Conservation (phyloP, 2,329 filamentous ascomycete genomes). For the Rugonectria rugulosa region DNA sequence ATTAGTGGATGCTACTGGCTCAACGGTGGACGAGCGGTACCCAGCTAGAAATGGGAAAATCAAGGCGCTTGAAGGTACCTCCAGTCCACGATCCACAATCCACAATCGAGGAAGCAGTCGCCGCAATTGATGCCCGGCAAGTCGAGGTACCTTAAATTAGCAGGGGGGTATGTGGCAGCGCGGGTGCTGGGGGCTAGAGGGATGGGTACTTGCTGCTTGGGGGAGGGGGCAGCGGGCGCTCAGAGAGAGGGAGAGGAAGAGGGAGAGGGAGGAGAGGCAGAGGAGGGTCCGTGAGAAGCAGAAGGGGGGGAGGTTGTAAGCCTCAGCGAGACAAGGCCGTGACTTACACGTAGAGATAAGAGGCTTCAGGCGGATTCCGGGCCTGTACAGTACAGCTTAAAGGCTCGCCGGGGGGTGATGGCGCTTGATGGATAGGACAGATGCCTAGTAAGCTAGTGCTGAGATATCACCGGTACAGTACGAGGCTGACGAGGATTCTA, state of each 20-base stretch:
- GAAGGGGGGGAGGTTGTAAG: neutral
- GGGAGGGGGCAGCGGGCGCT: no score
- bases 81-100: neutral
- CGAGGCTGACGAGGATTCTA: no score
- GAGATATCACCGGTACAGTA: no score
- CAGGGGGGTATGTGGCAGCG: constrained; percentile 8
- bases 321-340: neutral
- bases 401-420: no score
- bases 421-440: no score
- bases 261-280: no score
- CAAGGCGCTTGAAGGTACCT: neutral
- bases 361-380: no score
- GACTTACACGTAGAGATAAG: neutral
- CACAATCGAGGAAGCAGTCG: constrained; percentile 1
- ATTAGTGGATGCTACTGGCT: constrained; percentile 10
- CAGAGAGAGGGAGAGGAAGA: neutral
- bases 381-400: no score
- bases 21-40: constrained; percentile 3
- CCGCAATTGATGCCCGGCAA: neutral
- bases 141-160: constrained; percentile 9
- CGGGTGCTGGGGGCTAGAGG: neutral
- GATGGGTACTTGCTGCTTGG: no score
- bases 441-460: no score
- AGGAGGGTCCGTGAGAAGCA: neutral
- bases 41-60: neutral